These are phyloP conservation scores for Diaporthe vexans DNA, from an alignment of 2,329 filamentous ascomycete species.

Conservation along the genomic window DNA sequence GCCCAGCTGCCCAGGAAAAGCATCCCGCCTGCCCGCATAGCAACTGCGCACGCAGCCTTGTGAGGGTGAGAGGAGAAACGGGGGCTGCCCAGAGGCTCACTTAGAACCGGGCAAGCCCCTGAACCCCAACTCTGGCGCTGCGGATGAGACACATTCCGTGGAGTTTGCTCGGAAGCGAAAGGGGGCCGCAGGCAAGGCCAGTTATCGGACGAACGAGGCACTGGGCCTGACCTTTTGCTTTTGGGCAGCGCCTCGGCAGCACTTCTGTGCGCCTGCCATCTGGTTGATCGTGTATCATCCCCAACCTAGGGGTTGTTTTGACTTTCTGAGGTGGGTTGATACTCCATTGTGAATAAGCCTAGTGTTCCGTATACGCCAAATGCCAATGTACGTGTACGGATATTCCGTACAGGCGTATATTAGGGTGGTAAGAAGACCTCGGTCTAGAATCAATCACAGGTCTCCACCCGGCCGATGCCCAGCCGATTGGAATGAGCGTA, in stretches of 20 bases:
- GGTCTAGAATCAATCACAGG: not conserved
- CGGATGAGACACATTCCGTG: conserved; percentile 18
- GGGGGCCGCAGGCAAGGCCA: not conserved
- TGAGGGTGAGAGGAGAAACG: not conserved
- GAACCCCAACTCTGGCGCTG: conserved; percentile 20
- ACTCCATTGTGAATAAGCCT: not conserved
- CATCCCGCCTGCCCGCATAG: not conserved
- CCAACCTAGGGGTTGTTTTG: not conserved
- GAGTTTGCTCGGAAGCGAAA: conserved; percentile 10
- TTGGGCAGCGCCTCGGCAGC: conserved; percentile 6
- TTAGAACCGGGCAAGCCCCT: not conserved
- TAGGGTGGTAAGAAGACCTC: not conserved
- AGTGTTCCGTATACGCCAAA: not conserved
- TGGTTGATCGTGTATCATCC: conserved; percentile 15
- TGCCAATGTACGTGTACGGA: not conserved
- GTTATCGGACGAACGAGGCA: conserved; percentile 26
- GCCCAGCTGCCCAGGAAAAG: not conserved
- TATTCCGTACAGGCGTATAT: not conserved
- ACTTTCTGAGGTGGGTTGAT: not conserved
- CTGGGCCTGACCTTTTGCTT: conserved; percentile 2
- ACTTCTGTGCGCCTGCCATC: conserved; percentile 28
- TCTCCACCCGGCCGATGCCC: conserved; percentile 1
- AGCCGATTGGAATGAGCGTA: not conserved
- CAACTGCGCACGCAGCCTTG: conserved; percentile 6
- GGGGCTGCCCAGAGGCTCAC: not conserved